A percentile compares a stretch with the other conserved stretches of the same genome.
Evolutionary conservation across 352 stramenopile species (phyloP).

Genomic region (Phytophthora melonis): DNA sequence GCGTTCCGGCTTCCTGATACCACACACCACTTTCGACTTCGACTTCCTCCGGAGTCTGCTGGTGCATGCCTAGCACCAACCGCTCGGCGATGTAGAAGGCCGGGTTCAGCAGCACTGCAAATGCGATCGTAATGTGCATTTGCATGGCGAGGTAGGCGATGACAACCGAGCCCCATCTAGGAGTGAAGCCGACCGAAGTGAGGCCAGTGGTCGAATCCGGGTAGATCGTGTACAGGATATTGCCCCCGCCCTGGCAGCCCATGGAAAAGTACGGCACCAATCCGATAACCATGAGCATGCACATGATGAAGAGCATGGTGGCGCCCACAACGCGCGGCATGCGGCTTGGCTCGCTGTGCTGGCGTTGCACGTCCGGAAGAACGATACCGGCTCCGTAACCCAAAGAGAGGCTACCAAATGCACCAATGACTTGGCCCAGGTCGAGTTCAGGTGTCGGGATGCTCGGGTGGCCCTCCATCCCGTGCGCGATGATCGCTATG

Average conservation of each 20-base stretch:
- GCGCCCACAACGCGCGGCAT: constrained; percentile 51
- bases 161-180: constrained; percentile 34
- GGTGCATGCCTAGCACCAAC: constrained; percentile 49
- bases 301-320: constrained; percentile 60
- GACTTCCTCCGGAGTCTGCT: constrained; percentile 3
- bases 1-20: constrained; percentile 27
- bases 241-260: constrained; percentile 45
- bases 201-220: constrained; percentile 26
- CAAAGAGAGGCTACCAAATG: constrained; percentile 68
- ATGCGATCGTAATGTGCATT: constrained; percentile 52
- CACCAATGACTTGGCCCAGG: constrained; percentile 54
- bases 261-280: constrained; percentile 47
- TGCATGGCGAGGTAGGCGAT: constrained; percentile 39
- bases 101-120: constrained; percentile 46
- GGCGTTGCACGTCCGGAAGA: constrained; percentile 30
- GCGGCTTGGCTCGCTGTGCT: constrained; percentile 34
- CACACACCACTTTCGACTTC: too few species aligned
- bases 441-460: constrained; percentile 48
- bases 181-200: constrained; percentile 34
- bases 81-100: constrained; percentile 53
- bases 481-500: constrained; percentile 53
- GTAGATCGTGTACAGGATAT: constrained; percentile 41
- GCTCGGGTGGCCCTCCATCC: constrained; percentile 56
- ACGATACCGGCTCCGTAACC: constrained; percentile 55
- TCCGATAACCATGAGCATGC: constrained; percentile 52